Evolutionary conservation across 2,329 filamentous ascomycete species (phyloP).

Genomic region (Rutstroemia sydowiana): DNA sequence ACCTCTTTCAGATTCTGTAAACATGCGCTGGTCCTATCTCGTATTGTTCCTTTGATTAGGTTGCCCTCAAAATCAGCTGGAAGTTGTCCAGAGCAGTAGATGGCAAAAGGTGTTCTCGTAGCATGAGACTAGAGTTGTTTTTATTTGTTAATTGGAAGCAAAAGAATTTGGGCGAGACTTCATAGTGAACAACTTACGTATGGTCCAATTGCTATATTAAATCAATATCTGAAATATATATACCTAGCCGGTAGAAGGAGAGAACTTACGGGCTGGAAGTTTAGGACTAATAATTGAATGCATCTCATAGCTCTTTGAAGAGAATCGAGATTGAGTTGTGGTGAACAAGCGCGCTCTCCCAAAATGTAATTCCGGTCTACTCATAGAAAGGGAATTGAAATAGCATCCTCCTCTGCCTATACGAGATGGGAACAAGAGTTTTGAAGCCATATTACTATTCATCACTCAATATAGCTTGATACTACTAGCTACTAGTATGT

Average conservation of each 20-base stretch:
- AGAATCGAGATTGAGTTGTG: background rate
- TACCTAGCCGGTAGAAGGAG: no score
- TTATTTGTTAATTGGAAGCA: background rate
- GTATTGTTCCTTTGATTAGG: slow-evolving; percentile 40
- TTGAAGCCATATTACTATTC: background rate
- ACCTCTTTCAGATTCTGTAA: slow-evolving; percentile 79
- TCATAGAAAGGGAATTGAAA: background rate
- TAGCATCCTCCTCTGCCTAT: background rate
- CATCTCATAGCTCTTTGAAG: background rate
- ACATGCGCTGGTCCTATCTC: slow-evolving; percentile 55
- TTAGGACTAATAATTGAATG: background rate
- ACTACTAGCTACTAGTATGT: no score
- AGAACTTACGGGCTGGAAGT: slow-evolving; percentile 8
- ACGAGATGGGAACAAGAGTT: background rate
- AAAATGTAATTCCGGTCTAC: background rate
- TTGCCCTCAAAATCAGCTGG: slow-evolving; percentile 26
- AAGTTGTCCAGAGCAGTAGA: slow-evolving; percentile 56
- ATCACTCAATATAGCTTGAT: no score
- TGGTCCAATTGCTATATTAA: slow-evolving; percentile 47
- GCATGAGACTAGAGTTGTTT: slow-evolving; percentile 48
- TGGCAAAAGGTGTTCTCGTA: slow-evolving; percentile 56
- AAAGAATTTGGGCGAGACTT: background rate
- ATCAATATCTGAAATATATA: background rate
- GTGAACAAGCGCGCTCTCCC: background rate
- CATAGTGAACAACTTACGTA: slow-evolving; percentile 41